A percentile compares a stretch with the other conserved stretches of the same genome.
These are phyloP conservation scores for Arthrinium phaeospermum DNA, from an alignment of 2,329 filamentous ascomycete genomes.

Conservation along the genomic window DNA sequence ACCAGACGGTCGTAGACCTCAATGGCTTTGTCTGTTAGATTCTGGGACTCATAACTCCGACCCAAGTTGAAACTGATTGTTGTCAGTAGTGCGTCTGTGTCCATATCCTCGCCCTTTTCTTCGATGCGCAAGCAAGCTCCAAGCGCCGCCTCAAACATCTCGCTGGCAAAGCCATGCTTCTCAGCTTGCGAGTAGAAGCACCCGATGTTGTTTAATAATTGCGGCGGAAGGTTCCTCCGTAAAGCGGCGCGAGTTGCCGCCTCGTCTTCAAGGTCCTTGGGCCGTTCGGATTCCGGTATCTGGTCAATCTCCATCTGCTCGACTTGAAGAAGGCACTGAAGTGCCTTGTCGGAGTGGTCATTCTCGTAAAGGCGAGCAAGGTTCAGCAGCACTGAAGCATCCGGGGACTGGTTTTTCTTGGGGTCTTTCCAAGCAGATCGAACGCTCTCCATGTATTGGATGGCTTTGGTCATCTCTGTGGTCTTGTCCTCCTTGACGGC, in stretches of 20 bases:
- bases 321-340: constrained; percentile 90
- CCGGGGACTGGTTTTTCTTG: constrained; percentile 80
- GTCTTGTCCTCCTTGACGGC: constrained; percentile 86
- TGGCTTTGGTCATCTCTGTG: constrained; percentile 83
- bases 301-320: constrained; percentile 88
- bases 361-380: constrained; percentile 89
- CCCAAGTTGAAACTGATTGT: constrained; percentile 97
- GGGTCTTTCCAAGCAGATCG: constrained; percentile 90
- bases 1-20: constrained; percentile 88
- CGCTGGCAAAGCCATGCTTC: constrained; percentile 78
- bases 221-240: constrained; percentile 82
- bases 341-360: constrained; percentile 85
- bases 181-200: constrained; percentile 93
- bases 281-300: constrained; percentile 72
- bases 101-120: constrained; percentile 75
- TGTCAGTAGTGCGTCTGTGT: constrained; percentile 90
- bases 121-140: constrained; percentile 84
- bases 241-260: constrained; percentile 64
- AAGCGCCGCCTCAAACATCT: constrained; percentile 91
- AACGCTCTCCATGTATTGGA: constrained; percentile 82
- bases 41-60: constrained; percentile 87
- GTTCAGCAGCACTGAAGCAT: constrained; percentile 88
- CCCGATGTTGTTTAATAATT: constrained; percentile 95
- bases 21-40: constrained; percentile 80
- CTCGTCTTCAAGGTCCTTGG: constrained; percentile 65